phyloP scores from a whole-genome alignment of 306 rosid genomes.

The Mimosa bimucronata region DNA sequence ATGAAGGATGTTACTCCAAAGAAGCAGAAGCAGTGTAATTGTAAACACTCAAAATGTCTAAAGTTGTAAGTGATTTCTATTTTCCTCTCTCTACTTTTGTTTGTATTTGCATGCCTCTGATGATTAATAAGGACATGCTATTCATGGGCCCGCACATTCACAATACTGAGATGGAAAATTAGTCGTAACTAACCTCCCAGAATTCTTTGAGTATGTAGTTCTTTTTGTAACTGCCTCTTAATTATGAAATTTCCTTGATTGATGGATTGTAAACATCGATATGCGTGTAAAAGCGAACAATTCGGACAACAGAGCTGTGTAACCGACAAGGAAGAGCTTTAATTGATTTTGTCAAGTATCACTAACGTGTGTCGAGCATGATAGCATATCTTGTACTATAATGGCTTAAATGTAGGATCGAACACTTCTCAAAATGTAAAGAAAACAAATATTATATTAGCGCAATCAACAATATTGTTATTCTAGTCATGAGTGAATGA shows the following conservation, averaged over 20 bases:
- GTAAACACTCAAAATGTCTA: conserved; percentile 92
- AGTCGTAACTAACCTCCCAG: conserved; percentile 12
- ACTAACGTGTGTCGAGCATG: conserved; percentile 22
- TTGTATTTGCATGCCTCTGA: conserved; percentile 11
- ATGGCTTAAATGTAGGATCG: neutral
- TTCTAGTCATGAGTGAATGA: neutral
- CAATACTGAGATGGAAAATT: conserved; percentile 28
- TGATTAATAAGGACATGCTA: conserved; percentile 8
- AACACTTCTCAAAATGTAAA: conserved; percentile 1
- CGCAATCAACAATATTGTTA: neutral
- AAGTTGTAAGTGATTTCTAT: conserved; percentile 76
- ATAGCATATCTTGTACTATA: neutral
- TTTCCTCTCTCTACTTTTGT: conserved; percentile 25
- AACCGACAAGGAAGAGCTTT: conserved; percentile 24
- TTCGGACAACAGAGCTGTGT: neutral
- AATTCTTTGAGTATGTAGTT: conserved; percentile 16
- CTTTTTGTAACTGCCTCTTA: conserved; percentile 14
- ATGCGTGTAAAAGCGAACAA: neutral
- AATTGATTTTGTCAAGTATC: neutral
- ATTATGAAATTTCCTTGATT: neutral
- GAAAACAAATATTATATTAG: conserved; percentile 6
- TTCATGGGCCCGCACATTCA: conserved; percentile 5
- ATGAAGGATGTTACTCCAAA: conserved; percentile 86
- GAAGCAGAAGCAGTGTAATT: conserved; percentile 96
- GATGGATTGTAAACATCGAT: neutral